Evolutionary conservation across 208 protist genomes (phyloP), one percentile per base, ranked within the genome.

Genomic region (Angomonas ambiguus): DNA sequence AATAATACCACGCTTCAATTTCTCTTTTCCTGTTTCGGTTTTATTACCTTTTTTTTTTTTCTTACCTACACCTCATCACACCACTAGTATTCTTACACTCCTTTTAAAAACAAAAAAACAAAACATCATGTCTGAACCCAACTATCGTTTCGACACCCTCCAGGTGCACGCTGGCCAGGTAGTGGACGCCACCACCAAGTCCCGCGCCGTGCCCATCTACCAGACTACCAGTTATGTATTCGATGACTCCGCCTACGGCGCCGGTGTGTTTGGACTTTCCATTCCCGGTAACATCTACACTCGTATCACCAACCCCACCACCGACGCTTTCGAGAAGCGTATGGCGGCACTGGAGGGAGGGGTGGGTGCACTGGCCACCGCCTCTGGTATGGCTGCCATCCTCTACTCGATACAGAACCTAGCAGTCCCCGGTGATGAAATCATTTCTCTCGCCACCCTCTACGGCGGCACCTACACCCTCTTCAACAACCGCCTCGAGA

Each of bases 61-160:
- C 22, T 53, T 18, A n/a, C n/a, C n/a, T n/a, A n/a, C n/a, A n/a
- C n/a, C n/a, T n/a, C n/a, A n/a, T n/a, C n/a, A n/a, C n/a, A n/a
- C n/a, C n/a, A n/a, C n/a, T n/a, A n/a, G n/a, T n/a, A n/a, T n/a
- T n/a, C 38, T 8, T 45, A 16, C 16, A 45, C 16, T 45, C 38
- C 16, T 45, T 45, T n/a, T n/a, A 56, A 24, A 56, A 56, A 28
- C 25, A 56, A 56, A 56, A 56, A 16, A 56, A 56, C 27, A 18
- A 18, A 38, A 4, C 4, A 61, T 10, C 30, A 61, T 61, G 56
- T 61, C 56, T 31, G 25, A 61, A 30, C 5, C 49, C 49, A 61
- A 61, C 56, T 35, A 61, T 24, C 59, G n/a, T 30, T 61, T 61
- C 56, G 56, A 61, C 25, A 61, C 56, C 27, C 56, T 61, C 10